Base-by-base conservation (phyloP, 2,329 filamentous ascomycete species). In the Penicillium fuscoglaucum region DNA sequence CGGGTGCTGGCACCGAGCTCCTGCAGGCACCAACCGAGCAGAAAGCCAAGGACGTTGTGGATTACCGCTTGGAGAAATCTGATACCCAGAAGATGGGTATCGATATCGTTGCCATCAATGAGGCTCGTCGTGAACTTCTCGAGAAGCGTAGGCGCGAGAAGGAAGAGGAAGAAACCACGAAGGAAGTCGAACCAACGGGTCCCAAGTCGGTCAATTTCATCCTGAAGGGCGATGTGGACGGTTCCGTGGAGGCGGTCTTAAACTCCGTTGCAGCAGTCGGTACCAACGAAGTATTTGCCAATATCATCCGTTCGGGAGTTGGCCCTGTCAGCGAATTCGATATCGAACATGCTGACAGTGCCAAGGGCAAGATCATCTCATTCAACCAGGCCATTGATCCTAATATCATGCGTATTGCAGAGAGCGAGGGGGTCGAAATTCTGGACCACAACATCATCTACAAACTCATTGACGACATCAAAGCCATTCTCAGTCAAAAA, bases 211-310 rank as follows among this genome's bases (percentile, higher is more conserved):
- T 96, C 48, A 89, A 89, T 67, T 95, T 98, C 75, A 86, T 95
- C 58, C 82, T 99, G 78, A 96, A 96, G 76, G 93, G 88, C 54
- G 95, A 99, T 68, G 95, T 98, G 19, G 90, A 89, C 61, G 95
- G 95, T 39, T 98, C 93, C 0, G 92, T 93, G 0, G 95, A 99
- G 78, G 95, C 95, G 2, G 89, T 98, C 3, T 82, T 87, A 60
- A 88, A 90, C 49, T 88, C 89, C 9, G 83, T 99, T 58, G 80
- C 87, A 60, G 86, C 88, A 59, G 82, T 97, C 62, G 92, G 93
- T 62, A 96, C 89, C 77, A 87, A 91, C 66, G 91, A 98, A 72
- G 88, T 97, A 40, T 84, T 82, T 33, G 84, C 93, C 15, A 85
- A 87, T 57, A 82, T 99, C 58, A 84, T 99, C 37, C 87, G 89